These are phyloP conservation scores for Limonium bicolor DNA, from an alignment of 148 eudicot genomes.

Conservation along the genomic window DNA sequence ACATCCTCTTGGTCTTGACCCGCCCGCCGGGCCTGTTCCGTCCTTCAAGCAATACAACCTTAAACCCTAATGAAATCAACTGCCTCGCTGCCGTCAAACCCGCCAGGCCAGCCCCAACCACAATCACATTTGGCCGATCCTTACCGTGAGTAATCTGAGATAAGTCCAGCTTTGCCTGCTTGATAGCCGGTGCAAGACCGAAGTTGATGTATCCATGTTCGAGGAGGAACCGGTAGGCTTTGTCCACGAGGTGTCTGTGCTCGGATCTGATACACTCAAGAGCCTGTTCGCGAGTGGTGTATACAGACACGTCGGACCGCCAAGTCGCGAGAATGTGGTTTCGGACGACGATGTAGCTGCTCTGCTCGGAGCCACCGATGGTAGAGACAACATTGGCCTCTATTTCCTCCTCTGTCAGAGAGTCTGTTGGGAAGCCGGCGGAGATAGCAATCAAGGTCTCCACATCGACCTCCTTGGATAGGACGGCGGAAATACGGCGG, in stretches of 20 bases:
- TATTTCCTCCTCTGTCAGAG: slow-evolving; percentile 83
- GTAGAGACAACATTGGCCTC: slow-evolving; percentile 40
- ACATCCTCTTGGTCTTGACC: slow-evolving; percentile 58
- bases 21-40: slow-evolving; percentile 69
- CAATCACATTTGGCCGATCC: slow-evolving; percentile 25
- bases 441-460: slow-evolving; percentile 83
- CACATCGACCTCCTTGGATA: slow-evolving; percentile 35
- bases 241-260: slow-evolving; percentile 29
- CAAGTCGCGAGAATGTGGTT: slow-evolving; percentile 67
- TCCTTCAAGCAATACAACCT: slow-evolving; percentile 72
- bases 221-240: slow-evolving; percentile 47
- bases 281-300: slow-evolving; percentile 39
- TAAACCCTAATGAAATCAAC: slow-evolving; percentile 60
- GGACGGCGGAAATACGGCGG: slow-evolving; percentile 27
- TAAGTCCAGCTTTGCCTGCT: slow-evolving; percentile 7
- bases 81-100: slow-evolving; percentile 77
- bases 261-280: slow-evolving; percentile 34
- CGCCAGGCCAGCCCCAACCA: slow-evolving; percentile 73
- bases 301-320: slow-evolving; percentile 48
- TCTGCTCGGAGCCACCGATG: slow-evolving; percentile 36
- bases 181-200: slow-evolving; percentile 52
- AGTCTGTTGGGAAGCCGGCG: slow-evolving; percentile 80
- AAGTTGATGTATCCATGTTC: slow-evolving; percentile 81
- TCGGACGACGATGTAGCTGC: slow-evolving; percentile 51
- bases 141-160: not conserved